These are phyloP conservation scores for Amanita rimosa DNA, from an alignment of 768 basidiomycete genomes.

Conservation along the genomic window DNA sequence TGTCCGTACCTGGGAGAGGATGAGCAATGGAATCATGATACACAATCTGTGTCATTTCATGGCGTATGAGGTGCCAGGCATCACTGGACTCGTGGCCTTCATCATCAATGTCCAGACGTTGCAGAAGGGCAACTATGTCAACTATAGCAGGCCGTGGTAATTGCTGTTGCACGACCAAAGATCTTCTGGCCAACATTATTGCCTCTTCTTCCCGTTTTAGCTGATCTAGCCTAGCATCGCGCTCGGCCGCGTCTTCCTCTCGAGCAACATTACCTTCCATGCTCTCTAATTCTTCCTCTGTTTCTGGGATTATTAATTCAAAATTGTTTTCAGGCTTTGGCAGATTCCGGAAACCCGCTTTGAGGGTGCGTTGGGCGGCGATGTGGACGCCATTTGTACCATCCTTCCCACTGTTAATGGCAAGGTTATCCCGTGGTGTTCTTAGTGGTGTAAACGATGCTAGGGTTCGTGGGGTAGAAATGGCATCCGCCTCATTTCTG, in stretches of 20 bases:
- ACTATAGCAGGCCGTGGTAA: conserved; percentile 84
- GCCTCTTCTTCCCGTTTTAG: conserved; percentile 67
- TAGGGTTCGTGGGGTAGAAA: conserved; percentile 37
- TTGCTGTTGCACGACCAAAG: conserved; percentile 67
- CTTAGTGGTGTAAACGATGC: conserved; percentile 72
- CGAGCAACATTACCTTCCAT: conserved; percentile 9
- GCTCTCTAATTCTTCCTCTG: conserved; percentile 62
- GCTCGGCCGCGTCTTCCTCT: conserved; percentile 88
- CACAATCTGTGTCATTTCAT: conserved; percentile 69
- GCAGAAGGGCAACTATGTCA: conserved; percentile 53
- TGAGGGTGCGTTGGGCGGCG: conserved; percentile 63
- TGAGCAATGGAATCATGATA: conserved; percentile 81
- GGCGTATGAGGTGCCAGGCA: conserved; percentile 58
- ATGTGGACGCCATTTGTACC: conserved; percentile 23
- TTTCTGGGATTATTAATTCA: conserved; percentile 85
- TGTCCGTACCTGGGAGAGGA: conserved; percentile 80
- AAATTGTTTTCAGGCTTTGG: conserved; percentile 97
- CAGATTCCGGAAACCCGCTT: conserved; percentile 71
- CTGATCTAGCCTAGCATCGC: conserved; percentile 65
- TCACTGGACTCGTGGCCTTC: conserved; percentile 29
- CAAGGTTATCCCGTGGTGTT: conserved; percentile 91
- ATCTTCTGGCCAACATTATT: conserved; percentile 71
- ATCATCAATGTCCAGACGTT: conserved; percentile 43
- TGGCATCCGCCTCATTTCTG: conserved; percentile 24
- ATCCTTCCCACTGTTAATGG: conserved; percentile 60